Percentiles rank a stretch among this genome's conserved stretches.
phyloP scores from a whole-genome alignment of 352 stramenopile species.

The Phytophthora syringae region DNA sequence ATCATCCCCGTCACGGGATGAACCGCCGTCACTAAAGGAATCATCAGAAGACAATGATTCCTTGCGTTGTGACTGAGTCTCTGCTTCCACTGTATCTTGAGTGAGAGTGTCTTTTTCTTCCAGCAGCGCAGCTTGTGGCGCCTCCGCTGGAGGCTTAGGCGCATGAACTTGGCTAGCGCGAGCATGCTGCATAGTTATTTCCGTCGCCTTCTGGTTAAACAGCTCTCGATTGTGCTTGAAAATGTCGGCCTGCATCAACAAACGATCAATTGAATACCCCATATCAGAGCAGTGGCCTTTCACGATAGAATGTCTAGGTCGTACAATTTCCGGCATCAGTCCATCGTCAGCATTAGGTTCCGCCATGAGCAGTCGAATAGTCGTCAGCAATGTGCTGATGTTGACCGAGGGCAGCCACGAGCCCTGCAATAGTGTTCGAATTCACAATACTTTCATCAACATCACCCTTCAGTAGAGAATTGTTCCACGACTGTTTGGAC shows the following conservation, averaged over 20 bases:
- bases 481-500: not conserved
- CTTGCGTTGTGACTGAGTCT: slow-evolving; percentile 17
- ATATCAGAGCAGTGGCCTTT: too few relatives aligned
- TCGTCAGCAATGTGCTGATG: slow-evolving; percentile 90
- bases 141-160: slow-evolving; percentile 5
- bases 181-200: slow-evolving; percentile 68
- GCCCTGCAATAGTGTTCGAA: slow-evolving; percentile 46
- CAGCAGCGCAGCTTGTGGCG: too few relatives aligned
- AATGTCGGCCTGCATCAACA: slow-evolving; percentile 57
- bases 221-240: slow-evolving; percentile 83
- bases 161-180: slow-evolving; percentile 11
- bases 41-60: slow-evolving; percentile 39
- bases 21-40: slow-evolving; percentile 49
- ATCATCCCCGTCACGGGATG: slow-evolving; percentile 52
- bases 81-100: slow-evolving; percentile 21
- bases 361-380: slow-evolving; percentile 91
- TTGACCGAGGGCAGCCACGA: slow-evolving; percentile 93
- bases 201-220: slow-evolving; percentile 69
- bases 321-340: slow-evolving; percentile 90
- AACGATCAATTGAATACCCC: too few relatives aligned
- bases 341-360: slow-evolving; percentile 92
- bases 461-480: not conserved
- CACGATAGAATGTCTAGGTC: not conserved
- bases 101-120: slow-evolving; percentile 16
- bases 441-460: slow-evolving; percentile 12